Evolutionary conservation across 1,284 basidiomycete genomes (phyloP).

Genomic region (Moesziomyces globuligerus): DNA sequence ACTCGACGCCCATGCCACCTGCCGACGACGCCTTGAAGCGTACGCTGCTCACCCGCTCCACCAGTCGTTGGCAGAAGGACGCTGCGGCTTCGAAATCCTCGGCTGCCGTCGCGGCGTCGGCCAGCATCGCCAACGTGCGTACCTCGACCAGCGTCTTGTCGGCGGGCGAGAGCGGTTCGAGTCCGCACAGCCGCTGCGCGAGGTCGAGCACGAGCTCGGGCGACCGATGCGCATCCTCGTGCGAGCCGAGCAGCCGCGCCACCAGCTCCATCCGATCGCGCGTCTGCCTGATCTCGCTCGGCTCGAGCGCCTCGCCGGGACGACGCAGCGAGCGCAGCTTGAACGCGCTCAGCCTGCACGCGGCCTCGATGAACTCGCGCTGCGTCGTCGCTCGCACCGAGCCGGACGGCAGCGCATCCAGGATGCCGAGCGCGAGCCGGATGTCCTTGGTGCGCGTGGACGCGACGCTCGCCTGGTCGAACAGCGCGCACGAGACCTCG

Average conservation of each 20-base stretch:
- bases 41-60: conserved; percentile 10
- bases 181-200: conserved; percentile 14
- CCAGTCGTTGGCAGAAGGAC: conserved; percentile 21
- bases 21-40: conserved; percentile 2
- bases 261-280: conserved; percentile 34
- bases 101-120: conserved; percentile 27
- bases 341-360: conserved; percentile 47
- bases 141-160: conserved; percentile 23
- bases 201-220: conserved; percentile 43
- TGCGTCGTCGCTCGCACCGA: conserved; percentile 4
- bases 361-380: conserved; percentile 41
- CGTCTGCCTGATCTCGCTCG: conserved; percentile 31
- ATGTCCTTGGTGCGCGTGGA: conserved; percentile 24
- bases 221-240: conserved; percentile 36
- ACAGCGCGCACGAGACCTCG: conserved; percentile 25
- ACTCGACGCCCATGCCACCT: conserved; percentile 7
- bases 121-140: conserved; percentile 40
- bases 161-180: neutral
- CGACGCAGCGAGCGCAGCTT: conserved; percentile 23
- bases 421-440: conserved; percentile 23
- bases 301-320: conserved; percentile 10
- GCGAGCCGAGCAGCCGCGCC: conserved; percentile 16
- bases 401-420: conserved; percentile 8
- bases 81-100: conserved; percentile 38
- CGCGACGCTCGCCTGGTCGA: conserved; percentile 19